Base-by-base conservation (phyloP, 73 alveolate genomes). In the Diophrys sp. region DNA sequence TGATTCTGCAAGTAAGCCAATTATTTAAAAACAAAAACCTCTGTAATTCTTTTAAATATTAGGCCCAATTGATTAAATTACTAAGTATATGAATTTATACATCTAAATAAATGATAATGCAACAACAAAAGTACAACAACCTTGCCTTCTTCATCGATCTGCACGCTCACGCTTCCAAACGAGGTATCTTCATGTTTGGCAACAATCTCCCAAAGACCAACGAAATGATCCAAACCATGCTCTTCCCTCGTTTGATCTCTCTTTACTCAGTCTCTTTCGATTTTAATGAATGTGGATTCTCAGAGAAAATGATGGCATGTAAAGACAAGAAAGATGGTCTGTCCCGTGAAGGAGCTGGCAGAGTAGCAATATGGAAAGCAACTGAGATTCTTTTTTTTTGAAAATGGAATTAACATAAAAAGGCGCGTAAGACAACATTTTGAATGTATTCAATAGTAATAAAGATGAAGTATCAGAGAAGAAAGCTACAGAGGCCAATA, bases 311-410 rank as follows among this genome's bases (percentile, higher is more conserved):
- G 68, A 94, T 96, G 98, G 87, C 90, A 33, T 89, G 92, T 27
- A 95, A 90, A 71, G 96, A 95, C 74, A 96, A 95, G 82, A 87
- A 87, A 70, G 94, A 92, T 77, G 96, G 98, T 29, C 76, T 95
- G 67, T 87, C 96, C 54, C 94, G 96, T 82, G 99, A 95, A 79
- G 99, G 99, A 56, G 89, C 97, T n/a, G 97, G 98, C n/a, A 86
- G 99, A 68, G 99, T 97, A 25, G 96, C 98, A 27, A 86, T 97
- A 67, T 91, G 95, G 71, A 93, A 96, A 62, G 97, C 88, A 56
- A 91, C 98, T 55, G 87, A 90, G 68, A 84, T 95, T 28, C 53
- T n/a, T n/a, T n/a, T n/a, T n/a, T n/a, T n/a, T n/a, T n/a, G n/a
- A n/a, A n/a, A n/a, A n/a, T n/a, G n/a, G n/a, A n/a, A n/a, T n/a